These are phyloP conservation scores for Leersia perrieri DNA, from an alignment of 176 grass and related monocot species.

Conservation along the genomic window DNA sequence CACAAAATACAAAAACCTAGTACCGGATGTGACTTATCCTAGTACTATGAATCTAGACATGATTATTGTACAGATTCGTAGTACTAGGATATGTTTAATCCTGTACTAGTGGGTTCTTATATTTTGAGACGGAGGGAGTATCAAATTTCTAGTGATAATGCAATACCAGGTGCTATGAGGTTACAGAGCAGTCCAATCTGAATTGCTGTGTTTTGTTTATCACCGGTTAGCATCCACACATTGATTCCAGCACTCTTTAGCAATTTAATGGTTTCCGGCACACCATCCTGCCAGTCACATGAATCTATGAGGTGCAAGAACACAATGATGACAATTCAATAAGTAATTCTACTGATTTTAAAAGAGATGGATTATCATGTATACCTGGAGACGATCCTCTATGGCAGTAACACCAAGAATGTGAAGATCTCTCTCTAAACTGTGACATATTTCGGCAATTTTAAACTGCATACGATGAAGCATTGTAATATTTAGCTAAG, in stretches of 20 bases:
- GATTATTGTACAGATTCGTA: too few relatives aligned
- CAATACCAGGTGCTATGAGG: slow-evolving; percentile 72
- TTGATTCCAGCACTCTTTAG: slow-evolving; percentile 91
- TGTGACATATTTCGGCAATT: slow-evolving; percentile 67
- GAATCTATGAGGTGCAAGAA: slow-evolving; percentile 22
- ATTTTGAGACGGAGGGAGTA: too few relatives aligned
- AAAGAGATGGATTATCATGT: slow-evolving; percentile 4
- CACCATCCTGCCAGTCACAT: slow-evolving; percentile 68
- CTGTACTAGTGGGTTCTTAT: too few relatives aligned
- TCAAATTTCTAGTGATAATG: slow-evolving; percentile 16
- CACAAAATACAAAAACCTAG: too few relatives aligned
- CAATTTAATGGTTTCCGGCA: slow-evolving; percentile 90
- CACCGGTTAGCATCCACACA: slow-evolving; percentile 96
- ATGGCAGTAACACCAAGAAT: slow-evolving; percentile 93
- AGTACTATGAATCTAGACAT: too few relatives aligned
- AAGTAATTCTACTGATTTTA: slow-evolving; percentile 7
- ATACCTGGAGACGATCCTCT: slow-evolving; percentile 92
- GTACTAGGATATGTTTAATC: too few relatives aligned
- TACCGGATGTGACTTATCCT: too few relatives aligned
- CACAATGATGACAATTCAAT: slow-evolving; percentile 10
- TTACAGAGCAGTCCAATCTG: slow-evolving; percentile 90
- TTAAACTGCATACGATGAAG: slow-evolving; percentile 50
- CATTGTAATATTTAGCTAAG: slow-evolving; percentile 16
- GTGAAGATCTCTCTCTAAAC: slow-evolving; percentile 77
- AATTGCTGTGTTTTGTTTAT: slow-evolving; percentile 91